Evolutionary conservation across 495 filamentous ascomycete genomes (phyloP), one percentile per base, ranked within the genome.

Genomic region (Oidiodendron maius): DNA sequence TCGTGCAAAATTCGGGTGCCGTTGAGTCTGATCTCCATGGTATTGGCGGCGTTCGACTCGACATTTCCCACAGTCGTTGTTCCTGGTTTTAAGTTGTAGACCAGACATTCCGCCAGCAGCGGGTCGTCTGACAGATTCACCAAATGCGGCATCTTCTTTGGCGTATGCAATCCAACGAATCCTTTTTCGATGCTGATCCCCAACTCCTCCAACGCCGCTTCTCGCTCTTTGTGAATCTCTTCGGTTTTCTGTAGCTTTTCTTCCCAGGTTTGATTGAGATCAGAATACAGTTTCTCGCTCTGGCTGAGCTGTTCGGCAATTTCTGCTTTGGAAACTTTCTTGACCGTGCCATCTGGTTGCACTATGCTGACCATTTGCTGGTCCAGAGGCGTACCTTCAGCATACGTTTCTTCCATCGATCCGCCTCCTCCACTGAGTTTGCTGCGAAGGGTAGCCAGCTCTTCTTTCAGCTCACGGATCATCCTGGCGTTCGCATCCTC

Each of bases 141-240:
- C 63, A 99, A 72, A 78, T 99, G 93, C 4, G 93, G 93, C 86
- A 96, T 97, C 68, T 93, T 95, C 69, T 96, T 99, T 1, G 93
- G 93, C 10, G 91, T 97, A 35, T 89, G 91, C 37, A 99, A 69
- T 23, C 93, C 93, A 46, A 99, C 82, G 61, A 95, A 96, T 12
- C 94, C 93, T 63, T 97, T 99, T 62, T 97, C 93, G 53, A 99
- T 99, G 62, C 89, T 95, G 65, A 99, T 96, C 46, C 93, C 93
- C 21, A 99, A 75, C 62, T 99, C 93, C 68, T 99, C 93, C 25
- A 99, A 70, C 9, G 93, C 94, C 26, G 87, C 78, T 68, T 99
- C 93, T 44, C 93, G 86, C 61, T 99, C 93, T 59, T 95, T 96
- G 71, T 97, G 94, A 48, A 99, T 96, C 49, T 87, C 76, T 60